Evolutionary conservation across 2,329 filamentous ascomycete genomes (phyloP).

Genomic region (Tolypocladium guangdongense): DNA sequence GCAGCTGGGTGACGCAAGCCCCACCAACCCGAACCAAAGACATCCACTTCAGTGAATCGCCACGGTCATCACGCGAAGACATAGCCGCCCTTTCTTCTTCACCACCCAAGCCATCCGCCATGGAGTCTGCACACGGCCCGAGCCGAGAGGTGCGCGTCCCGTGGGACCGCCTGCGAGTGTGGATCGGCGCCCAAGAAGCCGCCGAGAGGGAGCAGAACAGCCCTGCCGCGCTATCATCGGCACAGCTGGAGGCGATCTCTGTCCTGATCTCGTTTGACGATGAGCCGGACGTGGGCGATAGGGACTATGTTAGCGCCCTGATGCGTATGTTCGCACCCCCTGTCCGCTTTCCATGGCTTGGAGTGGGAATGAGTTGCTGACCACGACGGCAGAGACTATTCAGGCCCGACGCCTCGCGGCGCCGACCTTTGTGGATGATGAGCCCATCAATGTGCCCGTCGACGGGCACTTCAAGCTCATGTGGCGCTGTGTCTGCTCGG

Average conservation of each 20-base stretch:
- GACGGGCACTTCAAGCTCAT: conserved; percentile 10
- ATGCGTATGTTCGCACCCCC: conserved; percentile 11
- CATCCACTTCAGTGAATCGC: not conserved
- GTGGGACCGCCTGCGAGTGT: conserved; percentile 25
- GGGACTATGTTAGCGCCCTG: conserved; percentile 18
- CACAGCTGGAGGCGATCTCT: conserved; percentile 28
- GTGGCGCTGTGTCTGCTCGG: conserved; percentile 15
- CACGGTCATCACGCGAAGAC: not conserved
- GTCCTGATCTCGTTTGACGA: conserved; percentile 23
- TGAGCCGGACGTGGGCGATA: conserved; percentile 15
- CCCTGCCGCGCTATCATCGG: conserved; percentile 25
- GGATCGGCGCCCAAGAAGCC: conserved; percentile 28
- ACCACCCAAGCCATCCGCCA: not conserved
- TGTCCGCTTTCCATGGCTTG: not conserved
- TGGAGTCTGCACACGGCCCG: not conserved
- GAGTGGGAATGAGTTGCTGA: not conserved
- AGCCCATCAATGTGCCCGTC: conserved; percentile 10
- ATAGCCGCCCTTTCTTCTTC: not conserved
- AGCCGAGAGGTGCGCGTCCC: conserved; percentile 9
- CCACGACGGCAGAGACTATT: conserved; percentile 4
- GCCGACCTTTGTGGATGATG: conserved; percentile 7
- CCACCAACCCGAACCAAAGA: not conserved
- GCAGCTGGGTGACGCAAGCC: not conserved
- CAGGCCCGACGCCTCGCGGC: conserved; percentile 5
- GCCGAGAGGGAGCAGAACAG: conserved; percentile 17